These are phyloP conservation scores for Chlorella sp. DNA, from an alignment of 139 green algal species.

Conservation along the genomic window DNA sequence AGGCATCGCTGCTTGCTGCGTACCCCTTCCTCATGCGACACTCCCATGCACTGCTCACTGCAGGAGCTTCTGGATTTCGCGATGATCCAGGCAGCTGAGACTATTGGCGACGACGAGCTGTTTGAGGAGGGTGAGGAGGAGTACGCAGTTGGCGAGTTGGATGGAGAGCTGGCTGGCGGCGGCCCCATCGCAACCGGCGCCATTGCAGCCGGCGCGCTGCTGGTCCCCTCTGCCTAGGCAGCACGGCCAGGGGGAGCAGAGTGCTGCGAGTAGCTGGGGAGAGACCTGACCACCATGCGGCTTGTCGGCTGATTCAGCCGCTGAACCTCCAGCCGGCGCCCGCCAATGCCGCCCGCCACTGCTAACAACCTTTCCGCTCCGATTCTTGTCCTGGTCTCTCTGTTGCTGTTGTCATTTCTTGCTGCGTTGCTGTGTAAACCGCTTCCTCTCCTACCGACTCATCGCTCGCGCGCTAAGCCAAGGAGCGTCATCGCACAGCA, in stretches of 20 bases:
- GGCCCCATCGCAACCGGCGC: not conserved
- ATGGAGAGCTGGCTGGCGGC: not conserved
- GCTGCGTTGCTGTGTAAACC: too few relatives aligned
- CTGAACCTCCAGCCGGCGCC: too few relatives aligned
- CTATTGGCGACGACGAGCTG: constrained; percentile 32
- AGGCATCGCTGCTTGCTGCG: not conserved
- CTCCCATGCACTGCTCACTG: not conserved
- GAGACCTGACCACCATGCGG: too few relatives aligned
- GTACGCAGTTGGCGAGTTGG: not conserved
- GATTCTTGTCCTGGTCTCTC: too few relatives aligned
- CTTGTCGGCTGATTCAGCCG: too few relatives aligned
- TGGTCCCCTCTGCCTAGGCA: not conserved
- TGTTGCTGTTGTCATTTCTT: too few relatives aligned
- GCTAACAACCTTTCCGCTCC: too few relatives aligned
- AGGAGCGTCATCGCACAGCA: too few relatives aligned
- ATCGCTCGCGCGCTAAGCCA: too few relatives aligned
- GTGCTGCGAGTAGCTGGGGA: not conserved
- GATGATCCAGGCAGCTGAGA: constrained; percentile 18
- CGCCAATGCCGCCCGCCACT: too few relatives aligned
- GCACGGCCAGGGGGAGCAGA: not conserved
- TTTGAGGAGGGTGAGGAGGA: constrained; percentile 19
- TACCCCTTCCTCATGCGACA: too few relatives aligned
- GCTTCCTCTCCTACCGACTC: too few relatives aligned
- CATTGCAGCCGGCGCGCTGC: not conserved
- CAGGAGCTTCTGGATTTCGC: constrained; percentile 44